A percentile compares a stretch with the other conserved stretches of the same genome.
Evolutionary conservation across 2,329 filamentous ascomycete species (phyloP).

Genomic region (Incumbomyces lentus): DNA sequence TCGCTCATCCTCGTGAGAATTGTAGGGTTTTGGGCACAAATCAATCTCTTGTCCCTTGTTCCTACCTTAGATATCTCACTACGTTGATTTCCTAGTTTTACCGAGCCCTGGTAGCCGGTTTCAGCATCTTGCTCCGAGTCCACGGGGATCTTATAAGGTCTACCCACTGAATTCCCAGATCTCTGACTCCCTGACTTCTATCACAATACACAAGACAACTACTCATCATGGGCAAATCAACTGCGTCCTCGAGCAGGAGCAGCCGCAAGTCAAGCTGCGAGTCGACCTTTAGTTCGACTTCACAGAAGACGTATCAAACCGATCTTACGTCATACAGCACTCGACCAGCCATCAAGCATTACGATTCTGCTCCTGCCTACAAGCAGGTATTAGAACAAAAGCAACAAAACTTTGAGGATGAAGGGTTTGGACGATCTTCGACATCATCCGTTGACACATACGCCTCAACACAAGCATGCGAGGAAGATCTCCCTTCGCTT

Average conservation of each 20-base stretch:
- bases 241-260: slow-evolving; percentile 9
- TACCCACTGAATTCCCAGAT: background rate
- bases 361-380: slow-evolving; percentile 6
- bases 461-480: slow-evolving; percentile 54
- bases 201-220: background rate
- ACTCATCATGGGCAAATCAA: slow-evolving; percentile 1
- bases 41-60: background rate
- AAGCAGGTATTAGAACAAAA: slow-evolving; percentile 9
- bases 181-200: background rate
- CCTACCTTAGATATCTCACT: background rate
- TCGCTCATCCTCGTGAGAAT: background rate
- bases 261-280: slow-evolving; percentile 11
- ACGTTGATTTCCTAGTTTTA: background rate
- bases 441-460: slow-evolving; percentile 67
- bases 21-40: background rate
- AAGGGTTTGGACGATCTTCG: slow-evolving; percentile 26
- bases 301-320: slow-evolving; percentile 17
- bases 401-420: slow-evolving; percentile 11
- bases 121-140: background rate
- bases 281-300: slow-evolving; percentile 8
- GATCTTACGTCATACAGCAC: slow-evolving; percentile 17
- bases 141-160: slow-evolving; percentile 2
- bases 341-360: slow-evolving; percentile 11
- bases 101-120: background rate
- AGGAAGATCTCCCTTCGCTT: slow-evolving; percentile 5